phyloP scores from a whole-genome alignment of 192 early-diverging fungal genomes.

The Kappamyces sp. region DNA sequence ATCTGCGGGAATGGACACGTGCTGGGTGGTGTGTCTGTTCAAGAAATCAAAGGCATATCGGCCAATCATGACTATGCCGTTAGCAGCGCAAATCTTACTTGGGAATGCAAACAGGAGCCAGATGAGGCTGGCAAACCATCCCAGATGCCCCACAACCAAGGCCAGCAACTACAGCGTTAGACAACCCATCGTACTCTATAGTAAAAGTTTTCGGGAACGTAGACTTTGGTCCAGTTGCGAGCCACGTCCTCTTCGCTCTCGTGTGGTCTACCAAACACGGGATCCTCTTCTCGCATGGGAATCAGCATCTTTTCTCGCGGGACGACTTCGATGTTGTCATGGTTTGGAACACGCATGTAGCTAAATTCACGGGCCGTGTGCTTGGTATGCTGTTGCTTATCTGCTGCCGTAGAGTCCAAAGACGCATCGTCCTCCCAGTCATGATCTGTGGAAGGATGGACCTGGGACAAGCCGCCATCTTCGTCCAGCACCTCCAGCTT shows the following conservation, averaged over 20 bases:
- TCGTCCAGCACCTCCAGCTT: conserved; percentile 4
- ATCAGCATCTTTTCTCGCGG: conserved; percentile 76
- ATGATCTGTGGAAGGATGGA: background rate
- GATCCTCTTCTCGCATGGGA: conserved; percentile 44
- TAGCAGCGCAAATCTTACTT: conserved; percentile 25
- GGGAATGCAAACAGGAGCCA: conserved; percentile 10
- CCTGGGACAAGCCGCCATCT: background rate
- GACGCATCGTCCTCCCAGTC: conserved; percentile 7
- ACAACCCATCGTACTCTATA: conserved; percentile 33
- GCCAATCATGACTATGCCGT: conserved; percentile 51
- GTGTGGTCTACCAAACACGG: conserved; percentile 34
- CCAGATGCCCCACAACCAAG: background rate
- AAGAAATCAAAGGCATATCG: conserved; percentile 41
- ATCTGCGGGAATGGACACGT: conserved; percentile 2
- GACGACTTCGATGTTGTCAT: conserved; percentile 77
- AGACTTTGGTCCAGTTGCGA: conserved; percentile 69
- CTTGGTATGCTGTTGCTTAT: conserved; percentile 41
- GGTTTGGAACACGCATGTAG: conserved; percentile 76
- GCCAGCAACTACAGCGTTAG: background rate
- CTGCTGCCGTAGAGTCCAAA: background rate
- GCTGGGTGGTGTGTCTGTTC: conserved; percentile 16
- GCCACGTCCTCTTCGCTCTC: conserved; percentile 47
- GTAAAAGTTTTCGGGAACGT: conserved; percentile 70
- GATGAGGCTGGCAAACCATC: conserved; percentile 8
- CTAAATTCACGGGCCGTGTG: conserved; percentile 49